Conservation (phyloP, 1,284 basidiomycete species). For the Pholiota adiposa region DNA sequence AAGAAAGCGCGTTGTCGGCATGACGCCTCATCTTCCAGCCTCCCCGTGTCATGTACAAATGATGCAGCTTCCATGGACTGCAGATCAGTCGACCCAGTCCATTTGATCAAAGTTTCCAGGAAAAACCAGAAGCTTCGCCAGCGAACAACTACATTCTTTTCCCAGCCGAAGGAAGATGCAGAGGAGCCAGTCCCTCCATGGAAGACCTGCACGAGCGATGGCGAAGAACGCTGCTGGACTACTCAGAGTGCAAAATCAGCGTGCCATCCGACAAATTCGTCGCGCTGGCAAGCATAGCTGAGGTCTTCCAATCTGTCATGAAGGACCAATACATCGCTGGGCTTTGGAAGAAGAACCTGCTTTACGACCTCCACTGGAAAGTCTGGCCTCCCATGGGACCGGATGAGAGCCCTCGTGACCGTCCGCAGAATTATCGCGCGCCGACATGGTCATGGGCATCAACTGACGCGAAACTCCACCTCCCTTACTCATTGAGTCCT, state of each 20-base stretch:
- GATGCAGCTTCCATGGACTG: neutral
- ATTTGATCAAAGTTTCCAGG: neutral
- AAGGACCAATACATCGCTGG: constrained; percentile 10
- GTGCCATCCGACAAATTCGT: constrained; percentile 10
- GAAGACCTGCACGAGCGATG: constrained; percentile 1
- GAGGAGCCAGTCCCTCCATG: neutral
- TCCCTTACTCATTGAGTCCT: neutral
- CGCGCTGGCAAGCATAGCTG: constrained; percentile 10
- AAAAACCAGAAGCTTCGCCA: neutral
- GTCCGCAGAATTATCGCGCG: neutral
- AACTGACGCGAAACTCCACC: constrained; percentile 1
- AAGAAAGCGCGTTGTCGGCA: constrained; percentile 3
- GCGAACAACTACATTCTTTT: constrained; percentile 9
- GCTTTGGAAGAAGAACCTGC: constrained; percentile 2
- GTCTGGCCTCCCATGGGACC: constrained; percentile 9
- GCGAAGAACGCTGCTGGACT: constrained; percentile 1
- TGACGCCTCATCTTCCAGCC: neutral
- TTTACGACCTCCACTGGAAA: constrained; percentile 11
- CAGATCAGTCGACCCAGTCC: neutral
- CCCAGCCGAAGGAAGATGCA: no score
- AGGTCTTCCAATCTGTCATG: neutral
- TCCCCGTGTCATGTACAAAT: neutral
- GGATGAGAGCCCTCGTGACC: neutral
- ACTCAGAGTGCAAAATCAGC: constrained; percentile 6
- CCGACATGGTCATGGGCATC: constrained; percentile 15